These are phyloP conservation scores for Colletotrichum destructivum DNA, from an alignment of 2,329 filamentous ascomycete genomes.

Conservation along the genomic window DNA sequence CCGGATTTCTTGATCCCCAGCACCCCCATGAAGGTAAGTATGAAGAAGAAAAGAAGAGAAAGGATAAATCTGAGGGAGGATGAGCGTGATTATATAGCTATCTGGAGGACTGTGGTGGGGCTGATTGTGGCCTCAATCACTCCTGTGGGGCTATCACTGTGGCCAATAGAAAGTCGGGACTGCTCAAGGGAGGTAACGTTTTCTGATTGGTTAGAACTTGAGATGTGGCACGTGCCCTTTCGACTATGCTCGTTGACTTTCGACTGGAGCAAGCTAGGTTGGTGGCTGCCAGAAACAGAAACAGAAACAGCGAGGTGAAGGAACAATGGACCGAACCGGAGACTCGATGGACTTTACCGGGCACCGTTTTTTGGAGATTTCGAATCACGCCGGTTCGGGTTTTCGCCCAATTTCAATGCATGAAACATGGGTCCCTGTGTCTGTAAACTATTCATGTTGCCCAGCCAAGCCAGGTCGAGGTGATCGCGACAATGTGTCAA, in stretches of 20 bases:
- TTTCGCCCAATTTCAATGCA: no score
- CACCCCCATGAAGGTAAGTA: conserved; percentile 66
- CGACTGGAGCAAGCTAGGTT: background rate
- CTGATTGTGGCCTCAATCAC: conserved; percentile 26
- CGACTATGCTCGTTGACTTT: background rate
- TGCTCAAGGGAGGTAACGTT: background rate
- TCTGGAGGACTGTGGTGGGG: background rate
- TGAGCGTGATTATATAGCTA: conserved; percentile 51
- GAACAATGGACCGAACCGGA: no score
- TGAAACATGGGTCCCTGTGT: no score
- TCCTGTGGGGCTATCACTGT: background rate
- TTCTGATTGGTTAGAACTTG: conserved; percentile 1
- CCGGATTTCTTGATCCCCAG: conserved; percentile 61
- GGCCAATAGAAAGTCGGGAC: background rate
- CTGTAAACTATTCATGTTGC: no score
- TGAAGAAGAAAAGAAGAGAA: conserved; percentile 52
- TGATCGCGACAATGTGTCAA: no score
- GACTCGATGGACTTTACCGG: no score
- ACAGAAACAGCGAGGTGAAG: background rate
- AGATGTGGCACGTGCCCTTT: background rate
- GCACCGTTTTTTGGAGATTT: no score
- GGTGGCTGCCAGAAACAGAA: background rate
- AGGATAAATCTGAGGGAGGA: conserved; percentile 39
- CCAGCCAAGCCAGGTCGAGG: no score
- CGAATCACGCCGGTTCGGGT: no score